Conservation (phyloP, 2,329 filamentous ascomycete species). For the Beauveria bassiana region DNA sequence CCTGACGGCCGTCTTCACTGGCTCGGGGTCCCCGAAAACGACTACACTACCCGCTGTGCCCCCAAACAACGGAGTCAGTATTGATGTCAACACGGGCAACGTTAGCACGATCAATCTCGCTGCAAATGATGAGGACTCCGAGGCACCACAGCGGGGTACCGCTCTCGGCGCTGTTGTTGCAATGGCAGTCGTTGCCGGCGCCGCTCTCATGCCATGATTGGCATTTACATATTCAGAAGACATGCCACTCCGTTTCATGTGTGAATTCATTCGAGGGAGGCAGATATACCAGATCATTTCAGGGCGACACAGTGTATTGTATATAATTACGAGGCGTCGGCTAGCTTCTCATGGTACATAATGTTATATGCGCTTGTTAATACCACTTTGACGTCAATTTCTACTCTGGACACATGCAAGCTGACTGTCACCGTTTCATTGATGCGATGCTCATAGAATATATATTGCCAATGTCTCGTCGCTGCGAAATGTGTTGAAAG, state of each 20-base stretch:
- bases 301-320: background rate
- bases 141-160: background rate
- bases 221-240: background rate
- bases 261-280: background rate
- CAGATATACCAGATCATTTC: background rate
- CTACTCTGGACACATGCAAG: too few species aligned
- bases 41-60: background rate
- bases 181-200: background rate
- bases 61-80: background rate
- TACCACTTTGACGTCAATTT: background rate
- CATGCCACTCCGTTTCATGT: background rate
- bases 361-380: background rate
- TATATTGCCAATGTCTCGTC: background rate
- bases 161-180: background rate
- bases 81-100: background rate
- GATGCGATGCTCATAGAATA: background rate
- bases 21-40: background rate
- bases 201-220: background rate
- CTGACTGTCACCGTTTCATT: background rate
- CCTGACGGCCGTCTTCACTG: constrained; percentile 4
- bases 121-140: background rate
- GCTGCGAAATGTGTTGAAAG: background rate
- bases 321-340: background rate
- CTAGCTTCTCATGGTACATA: background rate
- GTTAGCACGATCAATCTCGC: background rate